Conservation (phyloP, 441 rosid genomes). For the Euphorbia celastroides region DNA sequence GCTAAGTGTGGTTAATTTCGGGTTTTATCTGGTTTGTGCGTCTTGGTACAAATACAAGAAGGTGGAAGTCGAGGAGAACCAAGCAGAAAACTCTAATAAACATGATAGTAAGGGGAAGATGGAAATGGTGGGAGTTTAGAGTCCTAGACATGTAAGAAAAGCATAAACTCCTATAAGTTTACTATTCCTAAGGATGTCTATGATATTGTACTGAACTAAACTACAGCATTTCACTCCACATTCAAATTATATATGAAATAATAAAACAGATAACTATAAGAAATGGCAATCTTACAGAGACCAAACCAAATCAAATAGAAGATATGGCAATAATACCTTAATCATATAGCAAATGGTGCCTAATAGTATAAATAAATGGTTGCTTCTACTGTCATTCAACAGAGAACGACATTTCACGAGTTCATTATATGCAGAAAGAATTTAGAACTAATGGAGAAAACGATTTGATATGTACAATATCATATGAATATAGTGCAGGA, state of each 20-base stretch:
- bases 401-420: neutral
- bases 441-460: neutral
- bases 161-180: neutral
- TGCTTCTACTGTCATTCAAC: neutral
- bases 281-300: neutral
- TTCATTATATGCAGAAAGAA: neutral
- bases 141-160: neutral
- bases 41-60: slow-evolving; percentile 60
- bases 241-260: neutral
- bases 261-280: neutral
- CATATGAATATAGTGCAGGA: neutral
- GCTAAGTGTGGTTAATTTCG: slow-evolving; percentile 42
- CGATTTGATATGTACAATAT: neutral
- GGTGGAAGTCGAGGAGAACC: slow-evolving; percentile 21
- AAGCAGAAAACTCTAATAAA: slow-evolving; percentile 11
- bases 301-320: neutral
- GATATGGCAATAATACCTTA: neutral
- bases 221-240: neutral
- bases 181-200: neutral
- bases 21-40: slow-evolving; percentile 49
- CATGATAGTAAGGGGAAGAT: slow-evolving; percentile 17
- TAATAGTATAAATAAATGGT: neutral
- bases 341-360: neutral
- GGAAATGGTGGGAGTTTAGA: slow-evolving; percentile 9
- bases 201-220: neutral